Evolutionary conservation across 768 basidiomycete species (phyloP), one percentile per base, ranked within the genome.

Genomic region (Mycena epipterygia): DNA sequence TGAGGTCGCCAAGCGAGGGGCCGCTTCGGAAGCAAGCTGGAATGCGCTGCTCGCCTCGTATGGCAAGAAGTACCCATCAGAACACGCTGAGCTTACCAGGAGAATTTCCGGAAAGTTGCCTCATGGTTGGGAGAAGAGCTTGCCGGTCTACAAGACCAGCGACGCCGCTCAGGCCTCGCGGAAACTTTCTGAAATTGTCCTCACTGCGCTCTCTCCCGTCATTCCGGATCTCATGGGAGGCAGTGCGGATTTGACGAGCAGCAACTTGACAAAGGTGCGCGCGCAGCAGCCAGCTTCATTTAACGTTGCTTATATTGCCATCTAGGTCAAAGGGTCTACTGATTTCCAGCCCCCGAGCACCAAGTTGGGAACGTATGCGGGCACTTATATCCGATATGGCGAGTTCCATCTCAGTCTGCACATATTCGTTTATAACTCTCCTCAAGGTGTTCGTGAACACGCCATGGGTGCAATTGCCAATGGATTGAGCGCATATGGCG

Each of bases 401-500:
- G 17, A n/a, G 52, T 27, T 37, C 3, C 27, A 35, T 53, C 27
- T 41, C 48, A 13, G 23, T 30, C 29, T 41, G 1, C 17, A 23
- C 11, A 14, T 25, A 8, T 12, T 39, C 41, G 8, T 35, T 29
- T 37, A 16, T 32, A 42, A 48, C 29, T 35, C 23, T 32, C 27
- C 13, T 29, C n/a, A 21, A 71, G 70, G 70, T 89, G 96, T 98
- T 66, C 94, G 97, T 82, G 97, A 98, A 81, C 97, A 98, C 82
- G 97, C 87, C 74, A 98, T 98, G 96, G 94, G 93, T 76, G 97
- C 96, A 63, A 96, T 98, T 76, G 95, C 92, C 74, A 98, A 98
- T 80, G 96, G 96, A 79, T 80, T 97, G 71, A 81, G 86, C 71
- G 96, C 96, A 3, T 98, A 98, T 81, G 96, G 96, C 69, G 95